Base-by-base conservation (phyloP, 2,329 filamentous ascomycete genomes). In the Verticillium albo-atrum region DNA sequence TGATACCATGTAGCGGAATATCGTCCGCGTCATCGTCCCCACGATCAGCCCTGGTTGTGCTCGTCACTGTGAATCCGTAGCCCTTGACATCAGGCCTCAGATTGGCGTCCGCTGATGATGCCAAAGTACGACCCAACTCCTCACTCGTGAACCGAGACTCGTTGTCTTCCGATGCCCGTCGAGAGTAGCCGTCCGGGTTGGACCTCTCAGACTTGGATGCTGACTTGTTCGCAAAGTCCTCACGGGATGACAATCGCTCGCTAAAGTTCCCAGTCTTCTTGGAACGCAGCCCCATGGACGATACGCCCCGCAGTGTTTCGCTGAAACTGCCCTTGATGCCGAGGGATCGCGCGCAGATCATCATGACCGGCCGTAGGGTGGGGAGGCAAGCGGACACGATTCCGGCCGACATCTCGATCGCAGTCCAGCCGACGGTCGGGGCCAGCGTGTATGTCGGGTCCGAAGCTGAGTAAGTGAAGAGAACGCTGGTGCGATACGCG, bases 361-460 rank as follows among this genome's bases (percentile, higher is more conserved):
- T 70, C 32, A 82, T 63, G 15, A 80, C 72, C 14, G 42, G 42
- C 25, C 42, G 42, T 3, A 84, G 70, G 0, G 81, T 82, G 0
- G 82, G 82, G 0, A 83, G 76, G 62, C 79, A 82, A 6, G 81
- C 81, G 0, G 80, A 81, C 51, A 82, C 72, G 62, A 85, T 81
- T 55, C 80, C 82, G 0, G 77, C 75, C 0, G 78, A 72, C 68
- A 79, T 76, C 64, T 82, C 80, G 61, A 82, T 77, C 4, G 72
- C 72, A 6, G 78, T 79, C 80, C 79, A 82, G 57, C 74, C 77
- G 4, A 77, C 74, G 0, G 77, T 74, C 1, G 74, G 75, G 0
- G 77, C 77, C 9, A 82, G 71, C 0, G 78, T 78, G 65, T 80
- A 82, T n/a, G 73, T 71, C 81, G 78, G 9, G 55, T 54, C 42